Evolutionary conservation across 176 grass and related monocot genomes (phyloP), one percentile per base, ranked within the genome.

Genomic region (Hyparrhenia diplandra): DNA sequence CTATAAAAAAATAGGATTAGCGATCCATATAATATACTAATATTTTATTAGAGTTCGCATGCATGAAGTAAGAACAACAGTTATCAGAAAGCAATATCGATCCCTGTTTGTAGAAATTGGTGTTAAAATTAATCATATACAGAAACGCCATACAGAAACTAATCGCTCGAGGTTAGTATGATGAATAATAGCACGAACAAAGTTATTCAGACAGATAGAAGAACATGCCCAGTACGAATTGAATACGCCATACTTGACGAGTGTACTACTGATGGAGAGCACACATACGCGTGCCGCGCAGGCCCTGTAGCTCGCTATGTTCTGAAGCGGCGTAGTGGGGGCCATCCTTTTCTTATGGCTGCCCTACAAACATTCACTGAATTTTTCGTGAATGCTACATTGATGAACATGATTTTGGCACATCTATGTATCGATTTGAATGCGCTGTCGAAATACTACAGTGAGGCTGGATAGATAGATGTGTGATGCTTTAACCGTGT

Each of bases 321-420:
- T 70, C 87, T 70, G 64, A 70, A 81, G 76, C 77, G 16, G 55
- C 2, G 43, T 29, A 25, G 64, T 84, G 41, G 42, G 71, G 21
- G 54, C 72, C 65, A 25, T 16, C 12, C 46, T n/a, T 40, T 82
- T 73, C 47, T 73, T 82, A 82, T 82, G 78, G 20, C 79, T 51
- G 83, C 73, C 71, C 83, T 41, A 39, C 46, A 85, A 85, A 77
- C 82, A 76, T 89, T 65, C 87, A 85, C 82, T 85, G 87, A 62
- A 73, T 67, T 85, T 77, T 73, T 82, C 55, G 77, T 76, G 77
- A 67, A 69, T 76, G 87, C 64, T 82, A 82, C 78, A 85, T 78
- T 78, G 65, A 82, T 82, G 83, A 82, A 82, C 88, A 85, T 89
- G 83, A 66, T 78, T 85, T 85, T 60, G 73, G 83, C 78, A 89